A percentile compares a stretch with the other conserved stretches of the same genome.
phyloP scores from a whole-genome alignment of 345 rosid genomes.

The Lepidium aucheri region DNA sequence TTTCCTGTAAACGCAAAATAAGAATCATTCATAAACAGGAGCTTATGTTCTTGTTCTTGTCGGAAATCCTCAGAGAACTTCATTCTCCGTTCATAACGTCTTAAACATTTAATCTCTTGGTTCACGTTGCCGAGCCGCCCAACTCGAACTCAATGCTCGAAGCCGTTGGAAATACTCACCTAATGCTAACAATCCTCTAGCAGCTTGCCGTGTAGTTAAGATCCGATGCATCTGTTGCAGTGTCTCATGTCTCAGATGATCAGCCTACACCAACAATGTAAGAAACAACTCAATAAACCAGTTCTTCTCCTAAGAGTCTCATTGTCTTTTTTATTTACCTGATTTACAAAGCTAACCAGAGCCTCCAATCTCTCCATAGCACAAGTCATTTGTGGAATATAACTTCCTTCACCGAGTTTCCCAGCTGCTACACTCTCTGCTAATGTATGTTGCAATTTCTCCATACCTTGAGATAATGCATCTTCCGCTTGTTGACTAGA shows the following conservation, averaged over 20 bases:
- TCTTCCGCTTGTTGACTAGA: conserved; percentile 98
- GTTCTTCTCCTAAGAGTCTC: not conserved
- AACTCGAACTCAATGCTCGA: conserved; percentile 55
- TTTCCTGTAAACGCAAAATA: not conserved
- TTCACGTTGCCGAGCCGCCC: conserved; percentile 53
- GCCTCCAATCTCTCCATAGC: conserved; percentile 74
- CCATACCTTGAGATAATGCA: conserved; percentile 93
- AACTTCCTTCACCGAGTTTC: conserved; percentile 48
- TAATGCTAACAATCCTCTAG: conserved; percentile 69
- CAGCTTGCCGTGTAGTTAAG: conserved; percentile 72
- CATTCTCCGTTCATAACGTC: not conserved
- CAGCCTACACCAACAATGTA: conserved; percentile 49
- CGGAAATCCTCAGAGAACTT: not conserved
- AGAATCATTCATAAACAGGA: not conserved
- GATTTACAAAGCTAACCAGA: conserved; percentile 70
- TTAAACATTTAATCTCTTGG: conserved; percentile 22
- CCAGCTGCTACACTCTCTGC: conserved; percentile 62
- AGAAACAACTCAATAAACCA: not conserved
- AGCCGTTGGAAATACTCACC: conserved; percentile 83
- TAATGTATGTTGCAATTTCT: conserved; percentile 62
- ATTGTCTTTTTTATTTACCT: conserved; percentile 34
- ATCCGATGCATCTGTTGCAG: conserved; percentile 70
- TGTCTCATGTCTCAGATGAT: conserved; percentile 77
- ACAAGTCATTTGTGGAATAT: conserved; percentile 42
- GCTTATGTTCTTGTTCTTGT: conserved; percentile 3